phyloP scores from a whole-genome alignment of 192 early-diverging fungal genomes.

The Nowakowskiella sp. region DNA sequence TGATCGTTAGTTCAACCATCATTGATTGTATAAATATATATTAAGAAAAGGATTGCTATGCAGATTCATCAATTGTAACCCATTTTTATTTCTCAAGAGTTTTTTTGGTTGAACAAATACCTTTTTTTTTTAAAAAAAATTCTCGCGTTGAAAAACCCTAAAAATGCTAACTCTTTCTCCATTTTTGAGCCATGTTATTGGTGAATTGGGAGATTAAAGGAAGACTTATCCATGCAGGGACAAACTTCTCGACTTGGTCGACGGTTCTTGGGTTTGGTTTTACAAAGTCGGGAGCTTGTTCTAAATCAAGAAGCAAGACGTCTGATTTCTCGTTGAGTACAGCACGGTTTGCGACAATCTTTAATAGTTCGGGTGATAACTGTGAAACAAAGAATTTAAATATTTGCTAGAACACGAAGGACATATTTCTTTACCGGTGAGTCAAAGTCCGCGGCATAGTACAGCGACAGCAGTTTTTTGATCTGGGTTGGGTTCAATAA shows the following conservation, averaged over 20 bases:
- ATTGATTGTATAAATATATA: too few species aligned
- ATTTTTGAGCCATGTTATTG: too few species aligned
- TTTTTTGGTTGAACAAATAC: too few species aligned
- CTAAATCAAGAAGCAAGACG: slow-evolving; percentile 74
- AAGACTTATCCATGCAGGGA: slow-evolving; percentile 56
- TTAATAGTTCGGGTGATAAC: slow-evolving; percentile 80
- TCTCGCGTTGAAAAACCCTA: too few species aligned
- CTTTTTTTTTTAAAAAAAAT: too few species aligned
- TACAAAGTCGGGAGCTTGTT: slow-evolving; percentile 56
- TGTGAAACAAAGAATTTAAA: slow-evolving; percentile 26
- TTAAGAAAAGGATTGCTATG: too few species aligned
- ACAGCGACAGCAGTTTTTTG: slow-evolving; percentile 92
- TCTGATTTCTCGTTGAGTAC: slow-evolving; percentile 83
- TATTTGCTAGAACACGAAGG: slow-evolving; percentile 1
- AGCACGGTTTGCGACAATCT: slow-evolving; percentile 78
- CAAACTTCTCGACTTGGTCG: slow-evolving; percentile 62
- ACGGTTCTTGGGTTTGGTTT: slow-evolving; percentile 53
- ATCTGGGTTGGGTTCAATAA: slow-evolving; percentile 93
- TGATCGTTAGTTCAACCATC: too few species aligned
- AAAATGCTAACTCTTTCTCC: too few species aligned
- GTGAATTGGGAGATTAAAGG: slow-evolving; percentile 37
- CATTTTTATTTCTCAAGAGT: too few species aligned
- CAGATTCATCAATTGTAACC: too few species aligned
- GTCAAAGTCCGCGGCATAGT: slow-evolving; percentile 94
- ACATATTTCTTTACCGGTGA: slow-evolving; percentile 48